Base-by-base conservation (phyloP, 441 rosid species). In the Adansonia rubrostipa region DNA sequence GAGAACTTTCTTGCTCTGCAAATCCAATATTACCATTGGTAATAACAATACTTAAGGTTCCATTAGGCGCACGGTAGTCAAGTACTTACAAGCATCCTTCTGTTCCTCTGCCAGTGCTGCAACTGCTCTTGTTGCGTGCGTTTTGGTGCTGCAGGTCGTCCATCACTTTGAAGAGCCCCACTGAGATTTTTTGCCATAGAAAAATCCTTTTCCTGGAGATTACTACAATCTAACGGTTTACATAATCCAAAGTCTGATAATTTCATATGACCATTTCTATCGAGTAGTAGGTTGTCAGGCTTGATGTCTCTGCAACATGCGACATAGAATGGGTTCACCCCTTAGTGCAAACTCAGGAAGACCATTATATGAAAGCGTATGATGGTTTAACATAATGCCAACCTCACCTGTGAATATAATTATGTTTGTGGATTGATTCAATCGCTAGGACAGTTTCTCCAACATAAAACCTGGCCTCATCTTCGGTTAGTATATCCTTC, bases 391-490 rank as follows among this genome's bases (percentile, higher is more conserved):
- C 36, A 68, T 53, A 17, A 63, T 5, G 9, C 19, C 54, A 71
- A 83, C 5, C 58, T 82, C 74, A 92, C 98, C 98, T 92, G 87
- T 95, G 97, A 85, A 95, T 91, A 85, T 95, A 95, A 80, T 93
- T 95, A 87, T 95, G 98, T 81, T 89, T 95, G 82, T 95, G 97
- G 76, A 93, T 95, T 76, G 98, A 95, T 83, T 95, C 97, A 51
- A 95, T 93, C 53, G 98, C 98, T 78, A 95, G 87, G 81, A 93
- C 94, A 48, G 97, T 93, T 86, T 95, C 98, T 72, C 95, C 97
- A 73, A 95, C 96, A 81, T 95, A 95, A 88, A 95, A 95, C 79
- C 89, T 87, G 54, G 98, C 93, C 88, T 95, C 97, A 71, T 93
- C 97, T 84, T 93, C 99, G 47, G 96, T 91, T 80, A 95, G 86